A percentile compares a stretch with the other conserved stretches of the same genome.
These are phyloP conservation scores for Xylariaceae sp. DNA, from an alignment of 2,329 filamentous ascomycete species.

Conservation along the genomic window DNA sequence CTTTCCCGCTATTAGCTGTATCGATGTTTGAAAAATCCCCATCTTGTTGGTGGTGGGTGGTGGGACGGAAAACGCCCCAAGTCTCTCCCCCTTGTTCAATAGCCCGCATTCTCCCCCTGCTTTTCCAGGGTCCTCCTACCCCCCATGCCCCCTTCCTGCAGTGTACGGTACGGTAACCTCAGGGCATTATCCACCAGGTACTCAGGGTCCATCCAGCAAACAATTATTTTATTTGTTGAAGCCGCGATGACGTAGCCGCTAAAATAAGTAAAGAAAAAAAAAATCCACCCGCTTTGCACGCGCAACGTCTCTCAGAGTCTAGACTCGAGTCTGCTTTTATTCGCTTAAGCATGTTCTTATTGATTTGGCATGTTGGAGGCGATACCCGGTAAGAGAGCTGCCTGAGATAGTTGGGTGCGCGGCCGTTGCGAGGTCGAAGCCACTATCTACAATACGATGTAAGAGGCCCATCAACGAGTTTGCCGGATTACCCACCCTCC, in stretches of 20 bases:
- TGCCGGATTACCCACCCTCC: slow-evolving; percentile 3
- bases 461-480: neutral
- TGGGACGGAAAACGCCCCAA: no score
- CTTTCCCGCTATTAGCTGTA: neutral
- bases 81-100: neutral
- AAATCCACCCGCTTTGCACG: no score
- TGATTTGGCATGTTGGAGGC: no score
- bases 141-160: slow-evolving; percentile 13
- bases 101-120: slow-evolving; percentile 3
- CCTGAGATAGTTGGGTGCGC: neutral
- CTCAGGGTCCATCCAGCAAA: slow-evolving; percentile 23
- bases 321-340: slow-evolving; percentile 2
- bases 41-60: no score
- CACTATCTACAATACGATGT: neutral
- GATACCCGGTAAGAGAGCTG: no score
- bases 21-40: neutral
- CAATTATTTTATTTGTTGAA: no score
- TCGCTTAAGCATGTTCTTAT: slow-evolving; percentile 9
- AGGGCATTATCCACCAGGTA: no score
- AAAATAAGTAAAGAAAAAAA: neutral
- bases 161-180: slow-evolving; percentile 8
- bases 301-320: neutral
- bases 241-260: slow-evolving; percentile 13
- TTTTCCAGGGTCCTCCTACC: slow-evolving; percentile 10
- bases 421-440: neutral